phyloP scores from a whole-genome alignment of 2,329 filamentous ascomycete genomes.

The Cadophora malorum region DNA sequence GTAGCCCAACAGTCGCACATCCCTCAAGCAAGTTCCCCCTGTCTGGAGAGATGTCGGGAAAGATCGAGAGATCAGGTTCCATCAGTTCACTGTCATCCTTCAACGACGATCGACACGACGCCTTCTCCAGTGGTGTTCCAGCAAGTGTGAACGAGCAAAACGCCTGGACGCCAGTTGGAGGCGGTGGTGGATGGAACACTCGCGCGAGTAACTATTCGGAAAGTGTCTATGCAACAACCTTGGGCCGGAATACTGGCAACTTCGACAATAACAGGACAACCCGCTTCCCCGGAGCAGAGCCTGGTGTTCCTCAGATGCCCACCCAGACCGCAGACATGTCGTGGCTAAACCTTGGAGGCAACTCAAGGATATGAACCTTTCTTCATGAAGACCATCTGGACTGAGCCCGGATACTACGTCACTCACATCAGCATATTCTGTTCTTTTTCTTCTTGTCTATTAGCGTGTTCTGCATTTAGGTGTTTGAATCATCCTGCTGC shows the following conservation, averaged over 20 bases:
- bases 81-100: constrained; percentile 42
- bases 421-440: constrained; percentile 20
- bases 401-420: constrained; percentile 21
- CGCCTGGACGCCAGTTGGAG: constrained; percentile 39
- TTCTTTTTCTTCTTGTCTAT: constrained; percentile 27
- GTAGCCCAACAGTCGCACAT: constrained; percentile 72
- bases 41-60: constrained; percentile 64
- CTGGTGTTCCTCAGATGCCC: constrained; percentile 29
- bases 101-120: constrained; percentile 46
- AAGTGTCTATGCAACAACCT: constrained; percentile 52
- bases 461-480: constrained; percentile 29
- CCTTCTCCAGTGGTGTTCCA: constrained; percentile 70
- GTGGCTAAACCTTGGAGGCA: constrained; percentile 73
- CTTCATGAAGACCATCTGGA: constrained; percentile 19
- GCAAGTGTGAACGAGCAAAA: constrained; percentile 55
- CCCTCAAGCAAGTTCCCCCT: constrained; percentile 53
- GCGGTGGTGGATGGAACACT: constrained; percentile 50
- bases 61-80: constrained; percentile 64
- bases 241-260: constrained; percentile 45
- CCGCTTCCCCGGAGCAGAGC: constrained; percentile 29
- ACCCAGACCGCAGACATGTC: constrained; percentile 67
- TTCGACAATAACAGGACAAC: constrained; percentile 30
- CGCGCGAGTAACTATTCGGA: constrained; percentile 61
- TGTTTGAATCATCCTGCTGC: constrained; percentile 25
- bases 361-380: constrained; percentile 35